Percentiles rank a stretch among this genome's conserved stretches.
Conservation (phyloP, 306 rosid genomes). For the Quillaja saponaria region DNA sequence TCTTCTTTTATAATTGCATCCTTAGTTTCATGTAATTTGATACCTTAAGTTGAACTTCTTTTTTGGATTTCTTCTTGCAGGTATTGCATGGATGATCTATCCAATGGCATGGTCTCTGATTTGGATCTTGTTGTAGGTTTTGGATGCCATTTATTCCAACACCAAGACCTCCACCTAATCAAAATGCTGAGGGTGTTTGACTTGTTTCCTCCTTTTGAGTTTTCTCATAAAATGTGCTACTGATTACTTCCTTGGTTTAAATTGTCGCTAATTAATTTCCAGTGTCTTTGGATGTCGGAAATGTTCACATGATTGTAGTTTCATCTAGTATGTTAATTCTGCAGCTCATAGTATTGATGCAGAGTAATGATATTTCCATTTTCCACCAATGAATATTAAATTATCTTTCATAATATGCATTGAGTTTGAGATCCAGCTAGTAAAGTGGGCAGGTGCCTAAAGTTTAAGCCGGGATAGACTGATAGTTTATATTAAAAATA, state of each 20-base stretch:
- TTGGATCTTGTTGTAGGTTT: conserved; percentile 32
- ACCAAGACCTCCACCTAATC: conserved; percentile 6
- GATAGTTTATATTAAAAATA: not conserved
- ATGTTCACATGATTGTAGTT: conserved; percentile 34
- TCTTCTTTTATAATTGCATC: not conserved
- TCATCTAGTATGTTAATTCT: too few relatives aligned
- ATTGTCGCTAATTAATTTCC: conserved; percentile 20
- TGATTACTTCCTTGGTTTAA: conserved; percentile 19
- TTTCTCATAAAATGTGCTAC: not conserved
- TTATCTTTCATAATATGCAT: not conserved
- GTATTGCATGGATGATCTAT: conserved; percentile 43
- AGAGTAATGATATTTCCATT: not conserved
- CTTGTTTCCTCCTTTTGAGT: not conserved
- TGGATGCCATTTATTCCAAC: conserved; percentile 17
- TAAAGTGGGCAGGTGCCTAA: conserved; percentile 4
- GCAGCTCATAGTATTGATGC: too few relatives aligned
- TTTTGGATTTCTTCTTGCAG: conserved; percentile 38
- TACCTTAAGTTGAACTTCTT: conserved; percentile 14
- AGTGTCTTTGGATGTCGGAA: conserved; percentile 1
- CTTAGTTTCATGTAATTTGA: not conserved
- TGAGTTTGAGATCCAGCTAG: conserved; percentile 18
- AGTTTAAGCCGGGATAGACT: conserved; percentile 2
- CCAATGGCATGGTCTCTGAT: conserved; percentile 37
- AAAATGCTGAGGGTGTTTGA: conserved; percentile 17
- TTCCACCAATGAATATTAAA: not conserved